Base-by-base conservation (phyloP, 257 asterid genomes). In the Penstemon barbatus region DNA sequence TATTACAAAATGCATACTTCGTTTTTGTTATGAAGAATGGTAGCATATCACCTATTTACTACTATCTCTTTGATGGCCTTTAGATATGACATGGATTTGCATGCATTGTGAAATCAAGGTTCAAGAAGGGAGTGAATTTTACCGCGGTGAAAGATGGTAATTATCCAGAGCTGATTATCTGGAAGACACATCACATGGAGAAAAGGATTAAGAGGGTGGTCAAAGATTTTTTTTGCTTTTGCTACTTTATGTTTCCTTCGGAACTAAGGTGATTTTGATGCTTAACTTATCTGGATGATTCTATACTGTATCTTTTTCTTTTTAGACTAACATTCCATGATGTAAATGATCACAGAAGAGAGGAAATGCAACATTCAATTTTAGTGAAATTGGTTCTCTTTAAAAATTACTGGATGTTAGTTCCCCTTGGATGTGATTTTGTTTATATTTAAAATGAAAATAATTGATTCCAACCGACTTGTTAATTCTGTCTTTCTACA, bases 171-270 rank as follows among this genome's bases (percentile, higher is more conserved):
- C 36, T 63, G 61, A 37, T 25, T 9, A 56, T 8, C 61, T 56
- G 61, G 54, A 49, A 49, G n/a, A 49, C 54, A 49, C 54, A 33
- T 36, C 54, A 49, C 54, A 33, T 36, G 44, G 15, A 6, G 63
- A 10, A 41, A 48, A 37, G 61, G 38, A 9, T 44, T 44, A 68
- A 39, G 44, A 6, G 33, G 33, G 15, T 3, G 4, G 48, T 65
- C 43, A 49, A 54, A 56, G 57, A 36, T n/a, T 33, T 68, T 45
- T 45, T 7, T 57, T 38, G 12, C 12, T 9, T 55, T 38, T 68
- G 44, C 57, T 56, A 18, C 72, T 69, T 69, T 69, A 59, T 8
- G 66, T 39, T 69, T 38, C 67, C 74, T 69, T 59, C 54, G 8
- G 51, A 15, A 46, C 33, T 41, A 58, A 49, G 74, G 46, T 11